Evolutionary conservation across 208 protist species (phyloP), one percentile per base, ranked within the genome.

Genomic region (Leishmania guyanensis): DNA sequence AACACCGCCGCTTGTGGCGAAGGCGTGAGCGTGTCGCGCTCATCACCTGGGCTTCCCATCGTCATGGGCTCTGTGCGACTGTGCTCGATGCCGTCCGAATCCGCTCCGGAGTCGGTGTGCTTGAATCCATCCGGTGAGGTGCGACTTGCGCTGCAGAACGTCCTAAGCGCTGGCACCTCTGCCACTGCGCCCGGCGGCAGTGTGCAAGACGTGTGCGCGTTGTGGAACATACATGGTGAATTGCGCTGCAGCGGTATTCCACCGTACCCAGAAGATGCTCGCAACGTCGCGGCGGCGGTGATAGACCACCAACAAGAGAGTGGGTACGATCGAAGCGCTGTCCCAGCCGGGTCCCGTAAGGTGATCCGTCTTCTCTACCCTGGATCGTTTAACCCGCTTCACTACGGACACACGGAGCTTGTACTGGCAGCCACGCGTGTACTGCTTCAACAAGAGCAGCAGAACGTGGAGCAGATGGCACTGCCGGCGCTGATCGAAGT

Each of bases 371-470:
- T 96, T 36, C 85, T 96, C 56, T 95, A 91, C 84, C 90, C 93
- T 9, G 93, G 93, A 16, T 95, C 91, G 26, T 96, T 95, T 77
- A 83, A 85, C 70, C 93, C 93, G 5, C 79, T 96, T 66, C 93
- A 96, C 80, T 95, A 89, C 82, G 93, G 93, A 6, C 93, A 96
- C 86, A 93, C 90, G 5, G 91, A 94, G 83, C 86, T 96, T 16
- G 90, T 82, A 14, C 85, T 83, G 20, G 90, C 86, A 3, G 90
- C 90, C 12, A 53, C 60, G 6, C 74, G 73, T 39, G 83, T 91
- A 66, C 26, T 86, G 46, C 78, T 50, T 22, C 75, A 66, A 48
- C 69, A 79, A 78, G 64, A 85, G 64, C 78, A 65, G 22, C 39
- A 76, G 68, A 5, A 39, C 17, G 6, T 14, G 4, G 65, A 62